phyloP scores from a whole-genome alignment of 2,329 filamentous ascomycete species.

The Thelonectria discophora region DNA sequence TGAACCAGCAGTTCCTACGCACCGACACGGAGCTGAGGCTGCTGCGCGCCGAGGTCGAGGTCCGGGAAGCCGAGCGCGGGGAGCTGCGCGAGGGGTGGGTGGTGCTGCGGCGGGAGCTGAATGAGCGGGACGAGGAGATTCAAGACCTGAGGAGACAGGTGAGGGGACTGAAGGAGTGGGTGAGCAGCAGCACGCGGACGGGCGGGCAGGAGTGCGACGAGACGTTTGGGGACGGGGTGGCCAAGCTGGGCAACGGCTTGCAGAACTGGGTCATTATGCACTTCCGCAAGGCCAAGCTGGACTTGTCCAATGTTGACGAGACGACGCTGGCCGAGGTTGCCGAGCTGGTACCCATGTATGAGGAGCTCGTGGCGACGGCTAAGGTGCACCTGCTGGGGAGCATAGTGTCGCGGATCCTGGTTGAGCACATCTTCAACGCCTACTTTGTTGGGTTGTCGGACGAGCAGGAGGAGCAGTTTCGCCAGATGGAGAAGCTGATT shows the following conservation, averaged over 20 bases:
- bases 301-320: constrained; percentile 53
- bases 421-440: constrained; percentile 67
- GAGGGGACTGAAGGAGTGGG: constrained; percentile 74
- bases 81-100: constrained; percentile 62
- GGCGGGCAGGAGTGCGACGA: constrained; percentile 72
- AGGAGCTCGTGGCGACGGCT: constrained; percentile 60
- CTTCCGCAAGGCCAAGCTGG: constrained; percentile 70
- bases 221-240: constrained; percentile 69
- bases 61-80: constrained; percentile 56
- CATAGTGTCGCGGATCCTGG: constrained; percentile 65
- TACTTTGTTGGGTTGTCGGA: constrained; percentile 71
- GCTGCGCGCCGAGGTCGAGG: constrained; percentile 59
- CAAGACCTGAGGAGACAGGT: constrained; percentile 66
- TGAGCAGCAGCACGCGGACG: constrained; percentile 71
- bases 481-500: constrained; percentile 54
- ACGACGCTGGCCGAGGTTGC: constrained; percentile 54
- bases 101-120: constrained; percentile 55
- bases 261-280: constrained; percentile 80
- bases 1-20: constrained; percentile 62
- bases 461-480: constrained; percentile 61
- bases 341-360: constrained; percentile 66
- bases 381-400: constrained; percentile 72
- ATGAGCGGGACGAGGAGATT: constrained; percentile 65
- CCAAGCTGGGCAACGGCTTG: constrained; percentile 69
- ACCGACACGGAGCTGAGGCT: constrained; percentile 63